Evolutionary conservation across 306 rosid genomes (phyloP).

Genomic region (Inga oerstediana): DNA sequence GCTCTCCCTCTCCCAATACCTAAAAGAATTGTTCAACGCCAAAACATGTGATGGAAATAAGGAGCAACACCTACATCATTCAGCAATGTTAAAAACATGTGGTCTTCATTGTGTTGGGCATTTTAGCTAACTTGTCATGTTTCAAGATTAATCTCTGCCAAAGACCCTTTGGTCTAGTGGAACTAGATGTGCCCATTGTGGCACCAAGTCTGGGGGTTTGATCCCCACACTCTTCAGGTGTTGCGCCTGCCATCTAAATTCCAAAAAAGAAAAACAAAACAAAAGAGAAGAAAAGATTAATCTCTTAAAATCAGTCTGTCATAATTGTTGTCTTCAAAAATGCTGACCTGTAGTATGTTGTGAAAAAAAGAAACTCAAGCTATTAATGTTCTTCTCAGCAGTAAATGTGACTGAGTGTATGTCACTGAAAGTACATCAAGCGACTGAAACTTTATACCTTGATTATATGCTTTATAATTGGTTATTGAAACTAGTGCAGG

Average conservation of each 20-base stretch:
- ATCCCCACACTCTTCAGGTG: no score
- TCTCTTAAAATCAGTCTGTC: not conserved
- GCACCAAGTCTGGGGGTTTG: no score
- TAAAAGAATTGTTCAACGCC: not conserved
- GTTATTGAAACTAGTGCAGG: slow-evolving; percentile 53
- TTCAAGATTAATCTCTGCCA: not conserved
- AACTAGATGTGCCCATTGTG: no score
- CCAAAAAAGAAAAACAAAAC: no score
- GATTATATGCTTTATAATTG: not conserved
- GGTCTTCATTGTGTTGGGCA: not conserved
- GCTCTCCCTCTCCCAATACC: not conserved
- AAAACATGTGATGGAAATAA: not conserved
- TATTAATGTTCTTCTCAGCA: not conserved
- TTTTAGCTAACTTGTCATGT: not conserved
- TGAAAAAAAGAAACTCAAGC: not conserved
- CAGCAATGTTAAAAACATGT: not conserved
- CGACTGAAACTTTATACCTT: not conserved
- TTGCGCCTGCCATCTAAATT: no score
- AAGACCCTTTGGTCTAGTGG: no score
- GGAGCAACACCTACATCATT: not conserved
- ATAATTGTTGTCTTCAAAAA: not conserved
- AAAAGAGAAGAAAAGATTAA: no score
- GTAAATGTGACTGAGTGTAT: not conserved
- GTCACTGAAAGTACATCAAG: not conserved
- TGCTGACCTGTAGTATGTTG: not conserved